Evolutionary conservation across 768 basidiomycete species (phyloP), one percentile per base, ranked within the genome.

Genomic region (Rhizopogon vulgaris): DNA sequence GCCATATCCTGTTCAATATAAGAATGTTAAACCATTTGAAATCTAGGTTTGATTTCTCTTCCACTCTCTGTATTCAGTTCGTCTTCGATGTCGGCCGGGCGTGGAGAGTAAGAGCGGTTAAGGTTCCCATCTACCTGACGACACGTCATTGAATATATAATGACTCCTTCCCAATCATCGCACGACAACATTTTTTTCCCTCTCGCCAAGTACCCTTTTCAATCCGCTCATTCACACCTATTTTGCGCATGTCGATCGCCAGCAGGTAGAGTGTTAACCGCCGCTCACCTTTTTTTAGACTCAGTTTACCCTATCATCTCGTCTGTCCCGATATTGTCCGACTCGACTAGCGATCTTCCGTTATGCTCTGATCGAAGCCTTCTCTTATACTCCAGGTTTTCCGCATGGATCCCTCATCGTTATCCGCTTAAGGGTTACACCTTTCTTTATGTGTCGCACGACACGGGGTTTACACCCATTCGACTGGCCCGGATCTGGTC

Each of bases 1-100:
- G 55, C 25, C 41, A 55, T 49, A 8, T 45, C 9, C n/a, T 4
- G 27, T 15, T 5, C 11, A 45, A 55, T 65, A 67, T 65, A 66
- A 67, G 51, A 2, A 36, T 17, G 17, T 11, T 2, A 6, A 17
- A 36, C 6, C 3, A 6, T 4, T 0, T 0, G 3, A 55, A 11
- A 11, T 12, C 32, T 0, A 8, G 0, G 24, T 54, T 24, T 22
- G 22, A 22, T 51, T 8, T 28, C 1, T 38, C 55, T 32, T 43
- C 0, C n/a, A 37, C 18, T 6, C 18, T 42, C 3, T 6, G 37
- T 8, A 18, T n/a, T n/a, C n/a, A n/a, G n/a, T n/a, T 38, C 14
- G 38, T 30, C 15, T 32, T 1, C 38, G 28, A 30, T 17, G n/a
- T 36, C 14, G 30, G 25, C 1, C 24, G 30, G 5, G 1, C 8